Conservation (phyloP, 2,329 filamentous ascomycete genomes). For the Mariannaea sp. region DNA sequence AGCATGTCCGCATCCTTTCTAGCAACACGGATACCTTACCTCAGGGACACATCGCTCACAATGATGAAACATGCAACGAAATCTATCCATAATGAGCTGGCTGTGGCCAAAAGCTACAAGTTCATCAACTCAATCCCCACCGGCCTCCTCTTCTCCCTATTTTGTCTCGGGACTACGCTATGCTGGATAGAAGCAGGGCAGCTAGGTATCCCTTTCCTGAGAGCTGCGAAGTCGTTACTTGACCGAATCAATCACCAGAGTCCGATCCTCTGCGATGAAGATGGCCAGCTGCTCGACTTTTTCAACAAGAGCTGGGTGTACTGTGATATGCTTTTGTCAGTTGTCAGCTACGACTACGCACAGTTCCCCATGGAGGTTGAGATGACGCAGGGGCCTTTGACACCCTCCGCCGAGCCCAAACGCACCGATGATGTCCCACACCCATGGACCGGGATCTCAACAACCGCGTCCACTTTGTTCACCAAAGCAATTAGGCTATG, state of each 20-base stretch:
- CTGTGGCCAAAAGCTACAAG: conserved; percentile 29
- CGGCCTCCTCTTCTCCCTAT: conserved; percentile 45
- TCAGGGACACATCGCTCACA: conserved; percentile 40
- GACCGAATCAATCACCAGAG: conserved; percentile 34
- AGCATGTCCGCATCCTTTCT: conserved; percentile 49
- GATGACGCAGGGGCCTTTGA: conserved; percentile 9
- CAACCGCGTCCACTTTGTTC: conserved; percentile 41
- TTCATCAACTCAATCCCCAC: conserved; percentile 37
- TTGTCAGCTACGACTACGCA: conserved; percentile 43
- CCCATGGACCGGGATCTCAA: conserved; percentile 47
- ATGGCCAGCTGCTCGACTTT: conserved; percentile 42
- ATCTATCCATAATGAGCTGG: conserved; percentile 42
- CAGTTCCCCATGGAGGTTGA: conserved; percentile 18
- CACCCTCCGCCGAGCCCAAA: conserved; percentile 1
- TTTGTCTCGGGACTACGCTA: conserved; percentile 47
- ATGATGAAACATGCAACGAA: conserved; percentile 44
- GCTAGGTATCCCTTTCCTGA: conserved; percentile 41
- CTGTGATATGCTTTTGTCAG: conserved; percentile 47
- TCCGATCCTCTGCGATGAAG: conserved; percentile 11
- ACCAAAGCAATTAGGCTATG: conserved; percentile 44
- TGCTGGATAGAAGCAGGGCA: conserved; percentile 47
- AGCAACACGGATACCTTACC: conserved; percentile 40
- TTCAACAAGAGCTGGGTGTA: conserved; percentile 48
- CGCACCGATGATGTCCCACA: conserved; percentile 37
- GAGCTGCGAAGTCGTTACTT: conserved; percentile 37